These are phyloP conservation scores for Balansia obtecta DNA, from an alignment of 2,329 filamentous ascomycete species.

Conservation along the genomic window DNA sequence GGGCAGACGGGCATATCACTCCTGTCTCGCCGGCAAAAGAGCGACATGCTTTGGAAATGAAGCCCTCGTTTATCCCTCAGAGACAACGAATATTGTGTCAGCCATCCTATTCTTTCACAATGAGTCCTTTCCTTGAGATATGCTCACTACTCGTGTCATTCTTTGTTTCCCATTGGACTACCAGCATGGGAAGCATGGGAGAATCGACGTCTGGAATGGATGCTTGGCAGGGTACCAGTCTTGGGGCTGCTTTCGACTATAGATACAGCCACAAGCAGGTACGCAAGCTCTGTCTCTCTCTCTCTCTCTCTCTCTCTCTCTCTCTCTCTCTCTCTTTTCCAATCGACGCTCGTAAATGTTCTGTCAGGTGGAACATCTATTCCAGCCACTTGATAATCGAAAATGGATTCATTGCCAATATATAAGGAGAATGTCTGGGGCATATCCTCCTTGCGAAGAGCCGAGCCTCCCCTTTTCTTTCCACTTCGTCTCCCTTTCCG, in stretches of 20 bases:
- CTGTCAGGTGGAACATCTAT: neutral
- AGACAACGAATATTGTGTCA: slow-evolving; percentile 5
- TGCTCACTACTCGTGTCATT: neutral
- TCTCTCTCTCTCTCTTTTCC: neutral
- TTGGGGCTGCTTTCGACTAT: neutral
- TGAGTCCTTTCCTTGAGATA: neutral
- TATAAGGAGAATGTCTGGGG: slow-evolving; percentile 5
- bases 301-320: neutral
- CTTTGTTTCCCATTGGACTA: neutral
- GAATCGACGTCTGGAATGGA: neutral
- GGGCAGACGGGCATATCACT: neutral
- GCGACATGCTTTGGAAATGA: slow-evolving; percentile 1
- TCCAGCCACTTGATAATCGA: slow-evolving; percentile 4
- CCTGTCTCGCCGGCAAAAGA: neutral
- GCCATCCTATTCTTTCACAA: neutral
- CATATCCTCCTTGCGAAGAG: neutral
- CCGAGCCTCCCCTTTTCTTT: neutral
- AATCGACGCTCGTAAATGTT: neutral
- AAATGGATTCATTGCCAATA: slow-evolving; percentile 2
- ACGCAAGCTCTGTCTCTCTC: neutral
- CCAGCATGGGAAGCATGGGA: neutral
- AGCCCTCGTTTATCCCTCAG: neutral
- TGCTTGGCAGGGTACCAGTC: neutral
- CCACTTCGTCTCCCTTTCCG: neutral
- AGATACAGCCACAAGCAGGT: neutral